Evolutionary conservation across 257 asterid genomes (phyloP), one percentile per base, ranked within the genome.

Genomic region (Plantago major): DNA sequence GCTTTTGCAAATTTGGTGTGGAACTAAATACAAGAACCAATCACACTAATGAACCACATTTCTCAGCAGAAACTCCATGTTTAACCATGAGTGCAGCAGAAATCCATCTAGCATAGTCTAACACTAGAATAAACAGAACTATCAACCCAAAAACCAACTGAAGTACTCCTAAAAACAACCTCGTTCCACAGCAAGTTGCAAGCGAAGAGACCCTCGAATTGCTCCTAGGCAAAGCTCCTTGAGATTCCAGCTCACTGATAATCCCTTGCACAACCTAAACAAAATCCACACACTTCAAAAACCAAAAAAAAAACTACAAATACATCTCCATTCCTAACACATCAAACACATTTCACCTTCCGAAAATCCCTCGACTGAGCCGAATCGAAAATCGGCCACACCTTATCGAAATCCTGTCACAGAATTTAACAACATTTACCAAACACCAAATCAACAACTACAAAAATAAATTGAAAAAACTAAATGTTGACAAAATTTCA

Each of bases 281-380:
- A 18, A 65, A 4, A 11, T 7, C 57, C 42, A 14, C 26, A 15
- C 43, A 17, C 55, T 9, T 68, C 67, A 70, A 30, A n/a, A n/a
- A n/a, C n/a, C n/a, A 37, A 49, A 43, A 43, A 33, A 48, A 17
- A 11, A 61, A 60, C 66, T 47, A 50, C 44, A 12, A 55, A 10
- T 30, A 30, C 61, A 57, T 3, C 37, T 30, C 5, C 37, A 30
- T 30, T 30, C 5, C 37, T 30, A 30, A 30, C 37, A 30, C 37
- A 30, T 33, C 28, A 49, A 57, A 55, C 43, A 56, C 65, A 46
- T 10, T 47, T 74, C 63, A 89, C 99, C 99, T 93, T 93, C 42
- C 99, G 84, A 67, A 93, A 93, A 81, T 93, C 99, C 73, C 99
- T 93, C 68, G 99, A 93, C 81, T 93, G 97, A 38, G 95, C 97